phyloP scores from a whole-genome alignment of 2,329 filamentous ascomycete species.

The Nemania sp. region DNA sequence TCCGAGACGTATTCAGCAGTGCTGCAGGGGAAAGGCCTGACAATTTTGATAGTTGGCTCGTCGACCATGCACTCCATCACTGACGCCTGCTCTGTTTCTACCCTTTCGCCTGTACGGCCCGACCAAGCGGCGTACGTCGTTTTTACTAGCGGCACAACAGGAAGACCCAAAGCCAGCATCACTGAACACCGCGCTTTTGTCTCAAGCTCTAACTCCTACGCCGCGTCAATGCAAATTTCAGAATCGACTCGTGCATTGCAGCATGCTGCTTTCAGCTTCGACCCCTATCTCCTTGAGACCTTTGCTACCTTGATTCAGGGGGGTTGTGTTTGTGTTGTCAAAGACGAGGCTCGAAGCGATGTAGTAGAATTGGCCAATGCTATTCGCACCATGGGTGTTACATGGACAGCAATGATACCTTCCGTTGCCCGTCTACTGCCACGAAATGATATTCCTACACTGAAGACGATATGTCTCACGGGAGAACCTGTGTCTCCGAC shows the following conservation, averaged over 20 bases:
- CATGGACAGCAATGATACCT: no score
- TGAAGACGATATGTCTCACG: slow-evolving; percentile 27
- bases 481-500: slow-evolving; percentile 26
- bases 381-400: slow-evolving; percentile 31
- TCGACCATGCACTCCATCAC: slow-evolving; percentile 26
- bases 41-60: slow-evolving; percentile 17
- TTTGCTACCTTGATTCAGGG: slow-evolving; percentile 22
- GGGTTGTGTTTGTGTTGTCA: slow-evolving; percentile 31
- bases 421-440: slow-evolving; percentile 17
- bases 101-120: slow-evolving; percentile 1
- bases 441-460: slow-evolving; percentile 21
- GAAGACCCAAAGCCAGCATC: slow-evolving; percentile 26
- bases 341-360: slow-evolving; percentile 30
- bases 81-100: slow-evolving; percentile 19
- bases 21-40: slow-evolving; percentile 2
- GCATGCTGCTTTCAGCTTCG: slow-evolving; percentile 30
- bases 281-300: slow-evolving; percentile 19
- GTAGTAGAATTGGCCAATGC: slow-evolving; percentile 22
- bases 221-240: slow-evolving; percentile 15
- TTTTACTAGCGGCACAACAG: slow-evolving; percentile 27
- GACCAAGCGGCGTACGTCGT: slow-evolving; percentile 22
- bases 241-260: slow-evolving; percentile 19
- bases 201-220: slow-evolving; percentile 17
- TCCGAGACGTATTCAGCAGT: slow-evolving; percentile 17
- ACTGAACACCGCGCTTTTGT: slow-evolving; percentile 24